These are phyloP conservation scores for Oidium heveae DNA, from an alignment of 2,329 filamentous ascomycete species.

Conservation along the genomic window DNA sequence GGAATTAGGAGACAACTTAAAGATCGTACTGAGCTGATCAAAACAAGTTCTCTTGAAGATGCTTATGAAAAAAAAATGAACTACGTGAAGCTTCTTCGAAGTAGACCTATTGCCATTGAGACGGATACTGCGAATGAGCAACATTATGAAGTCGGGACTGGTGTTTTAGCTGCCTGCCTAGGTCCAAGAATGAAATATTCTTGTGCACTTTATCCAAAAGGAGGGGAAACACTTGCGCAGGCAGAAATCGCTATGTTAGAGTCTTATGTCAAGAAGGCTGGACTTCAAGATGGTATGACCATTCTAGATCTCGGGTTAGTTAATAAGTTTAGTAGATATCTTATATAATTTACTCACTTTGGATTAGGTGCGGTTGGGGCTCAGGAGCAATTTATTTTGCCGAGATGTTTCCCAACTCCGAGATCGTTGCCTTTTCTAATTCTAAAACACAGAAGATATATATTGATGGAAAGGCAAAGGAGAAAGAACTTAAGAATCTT, in stretches of 20 bases:
- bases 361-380: slow-evolving; percentile 40
- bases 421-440: slow-evolving; percentile 44
- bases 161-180: slow-evolving; percentile 32
- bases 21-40: slow-evolving; percentile 31
- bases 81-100: slow-evolving; percentile 33
- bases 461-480: slow-evolving; percentile 32
- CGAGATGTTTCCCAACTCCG: slow-evolving; percentile 32
- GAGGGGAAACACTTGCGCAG: slow-evolving; percentile 34
- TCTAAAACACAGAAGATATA: slow-evolving; percentile 41
- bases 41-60: slow-evolving; percentile 24
- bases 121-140: slow-evolving; percentile 39
- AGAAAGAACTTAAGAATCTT: slow-evolving; percentile 32
- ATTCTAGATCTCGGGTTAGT: slow-evolving; percentile 12
- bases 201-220: slow-evolving; percentile 37
- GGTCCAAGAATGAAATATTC: slow-evolving; percentile 51
- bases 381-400: slow-evolving; percentile 39
- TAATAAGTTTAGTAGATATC: neutral
- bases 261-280: slow-evolving; percentile 33
- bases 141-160: slow-evolving; percentile 48
- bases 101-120: slow-evolving; percentile 40
- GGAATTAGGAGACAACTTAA: slow-evolving; percentile 41
- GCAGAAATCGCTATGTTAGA: slow-evolving; percentile 42
- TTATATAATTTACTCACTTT: neutral
- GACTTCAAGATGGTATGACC: slow-evolving; percentile 13
- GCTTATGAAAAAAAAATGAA: slow-evolving; percentile 34